Base-by-base conservation (phyloP, 441 rosid species). In the Omphalea diandra region DNA sequence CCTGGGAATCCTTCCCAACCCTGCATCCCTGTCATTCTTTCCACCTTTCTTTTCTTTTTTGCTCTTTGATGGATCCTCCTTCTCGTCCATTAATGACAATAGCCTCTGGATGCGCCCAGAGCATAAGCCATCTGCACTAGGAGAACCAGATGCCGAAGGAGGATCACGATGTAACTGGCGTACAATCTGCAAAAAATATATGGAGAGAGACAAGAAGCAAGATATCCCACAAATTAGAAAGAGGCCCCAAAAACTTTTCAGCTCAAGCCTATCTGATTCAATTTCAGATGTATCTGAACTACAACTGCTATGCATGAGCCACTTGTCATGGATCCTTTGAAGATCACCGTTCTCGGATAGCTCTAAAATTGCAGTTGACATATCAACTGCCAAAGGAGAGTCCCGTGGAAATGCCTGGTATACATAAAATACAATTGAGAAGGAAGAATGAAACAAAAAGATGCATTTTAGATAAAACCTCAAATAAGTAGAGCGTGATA, bases 241-340 rank as follows among this genome's bases (percentile, higher is more conserved):
- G 31, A 94, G 87, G 7, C 95, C 98, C 93, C 97, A 86, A 65
- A 94, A 94, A 80, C 97, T 91, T 54, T 76, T 80, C 1, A 91
- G 83, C 66, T 89, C 84, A 76, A 94, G 94, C 65, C 82, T 80
- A 74, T 86, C 80, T 31, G 97, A 86, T 67, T 91, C 97, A 12
- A 88, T 59, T 81, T 86, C 90, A 0, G 89, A 70, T 47, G 73
- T 69, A 0, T 93, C 97, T 62, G 81, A 78, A 77, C 82, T 71
- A 84, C 94, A 93, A 22, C 85, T 40, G 67, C 88, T 87, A 75
- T 76, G 79, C 84, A 80, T 79, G 44, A 91, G 81, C 97, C 98
- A 93, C 78, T 91, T 91, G 83, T 91, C 97, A 62, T 91, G 98
- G 76, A 93, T 91, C 70, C 94, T 82, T 77, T 89, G 97, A 38